These are phyloP conservation scores for Rhododendron williamsianum DNA, from an alignment of 148 eudicot genomes.

Conservation along the genomic window DNA sequence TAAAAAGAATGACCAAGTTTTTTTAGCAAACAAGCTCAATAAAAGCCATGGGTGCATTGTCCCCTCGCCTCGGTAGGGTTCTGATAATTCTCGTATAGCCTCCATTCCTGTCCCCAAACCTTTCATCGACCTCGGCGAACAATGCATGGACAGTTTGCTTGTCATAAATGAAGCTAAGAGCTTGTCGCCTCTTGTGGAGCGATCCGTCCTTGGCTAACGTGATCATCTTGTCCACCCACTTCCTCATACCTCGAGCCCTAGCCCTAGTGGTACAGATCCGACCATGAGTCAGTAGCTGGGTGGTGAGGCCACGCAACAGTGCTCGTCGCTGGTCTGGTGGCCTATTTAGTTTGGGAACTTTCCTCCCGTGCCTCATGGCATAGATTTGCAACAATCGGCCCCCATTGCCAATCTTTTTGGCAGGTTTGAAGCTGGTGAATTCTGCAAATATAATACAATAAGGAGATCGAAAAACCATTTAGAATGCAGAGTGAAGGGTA, in stretches of 20 bases:
- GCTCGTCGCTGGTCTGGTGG: conserved; percentile 90
- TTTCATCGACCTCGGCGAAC: conserved; percentile 81
- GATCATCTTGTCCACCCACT: conserved; percentile 80
- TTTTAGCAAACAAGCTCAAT: conserved; percentile 62
- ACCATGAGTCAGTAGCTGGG: conserved; percentile 81
- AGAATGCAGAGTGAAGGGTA: not conserved
- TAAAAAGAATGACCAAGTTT: not conserved
- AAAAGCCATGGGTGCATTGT: conserved; percentile 94
- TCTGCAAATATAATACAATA: conserved; percentile 29
- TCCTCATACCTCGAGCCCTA: conserved; percentile 76
- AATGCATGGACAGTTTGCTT: conserved; percentile 84
- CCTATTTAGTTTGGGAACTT: conserved; percentile 74
- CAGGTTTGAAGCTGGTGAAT: conserved; percentile 33
- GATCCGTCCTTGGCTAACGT: conserved; percentile 90
- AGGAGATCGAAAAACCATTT: not conserved
- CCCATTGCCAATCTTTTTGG: conserved; percentile 52
- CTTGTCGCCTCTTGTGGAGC: conserved; percentile 89
- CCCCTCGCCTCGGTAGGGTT: conserved; percentile 85
- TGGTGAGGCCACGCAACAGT: conserved; percentile 75
- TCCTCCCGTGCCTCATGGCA: conserved; percentile 84
- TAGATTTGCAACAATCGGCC: conserved; percentile 41
- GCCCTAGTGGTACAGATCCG: conserved; percentile 86
- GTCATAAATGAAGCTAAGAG: conserved; percentile 85
- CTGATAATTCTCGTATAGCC: conserved; percentile 85
- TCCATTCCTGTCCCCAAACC: conserved; percentile 82